Percentiles rank a stretch among this genome's conserved stretches.
Conservation (phyloP, 129 eudicot genomes). For the Flaveria robusta region DNA sequence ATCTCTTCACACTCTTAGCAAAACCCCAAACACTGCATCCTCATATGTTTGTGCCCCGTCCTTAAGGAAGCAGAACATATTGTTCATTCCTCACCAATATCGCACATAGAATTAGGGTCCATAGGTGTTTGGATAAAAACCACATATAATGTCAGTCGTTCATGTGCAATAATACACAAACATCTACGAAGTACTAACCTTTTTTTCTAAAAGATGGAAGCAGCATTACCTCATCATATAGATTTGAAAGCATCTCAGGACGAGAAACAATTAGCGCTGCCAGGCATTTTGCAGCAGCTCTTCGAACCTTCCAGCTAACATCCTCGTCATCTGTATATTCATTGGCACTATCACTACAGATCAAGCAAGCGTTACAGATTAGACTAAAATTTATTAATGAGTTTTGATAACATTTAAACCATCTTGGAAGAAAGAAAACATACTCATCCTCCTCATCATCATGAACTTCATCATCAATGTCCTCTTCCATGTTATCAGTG, state of each 20-base stretch:
- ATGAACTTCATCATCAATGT: constrained; percentile 73
- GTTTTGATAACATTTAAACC: background rate
- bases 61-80: background rate
- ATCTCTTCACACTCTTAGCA: constrained; percentile 5
- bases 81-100: background rate
- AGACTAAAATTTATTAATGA: constrained; percentile 10
- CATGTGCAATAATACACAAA: background rate
- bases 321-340: constrained; percentile 98
- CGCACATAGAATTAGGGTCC: background rate
- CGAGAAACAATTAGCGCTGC: constrained; percentile 91
- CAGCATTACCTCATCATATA: constrained; percentile 73
- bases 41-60: background rate
- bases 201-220: background rate
- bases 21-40: constrained; percentile 15
- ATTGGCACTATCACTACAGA: constrained; percentile 86
- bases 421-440: constrained; percentile 30
- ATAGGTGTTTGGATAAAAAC: background rate
- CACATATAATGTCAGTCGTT: background rate
- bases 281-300: constrained; percentile 38
- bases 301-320: too few relatives aligned
- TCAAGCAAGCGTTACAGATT: constrained; percentile 30
- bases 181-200: background rate
- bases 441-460: constrained; percentile 98
- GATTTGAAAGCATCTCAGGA: constrained; percentile 83
- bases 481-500: constrained; percentile 99